These are phyloP conservation scores for Saussurea involucrata DNA, from an alignment of 129 eudicot genomes.

Conservation along the genomic window DNA sequence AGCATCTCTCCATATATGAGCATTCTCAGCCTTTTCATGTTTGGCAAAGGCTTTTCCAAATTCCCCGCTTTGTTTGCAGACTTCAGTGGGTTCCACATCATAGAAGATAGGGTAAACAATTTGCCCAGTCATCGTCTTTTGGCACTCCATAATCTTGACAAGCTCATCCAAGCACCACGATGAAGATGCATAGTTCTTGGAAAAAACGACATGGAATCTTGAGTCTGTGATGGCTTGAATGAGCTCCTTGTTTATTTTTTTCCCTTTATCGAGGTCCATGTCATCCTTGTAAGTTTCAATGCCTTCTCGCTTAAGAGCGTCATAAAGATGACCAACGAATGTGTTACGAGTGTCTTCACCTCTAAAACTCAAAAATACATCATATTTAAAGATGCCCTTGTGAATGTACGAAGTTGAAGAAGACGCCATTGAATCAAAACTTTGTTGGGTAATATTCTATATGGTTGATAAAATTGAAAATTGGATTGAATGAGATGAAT, in stretches of 20 bases:
- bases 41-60: conserved; percentile 7
- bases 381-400: background rate
- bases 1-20: background rate
- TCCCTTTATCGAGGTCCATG: background rate
- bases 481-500: too few relatives aligned
- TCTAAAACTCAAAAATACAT: background rate
- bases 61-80: conserved; percentile 14
- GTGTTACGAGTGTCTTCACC: background rate
- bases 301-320: background rate
- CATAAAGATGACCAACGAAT: background rate
- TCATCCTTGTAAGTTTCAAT: background rate
- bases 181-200: background rate
- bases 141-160: background rate
- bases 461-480: too few relatives aligned
- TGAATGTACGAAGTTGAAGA: background rate
- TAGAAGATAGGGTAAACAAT: background rate
- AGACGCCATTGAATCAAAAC: background rate
- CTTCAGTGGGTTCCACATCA: background rate
- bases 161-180: background rate
- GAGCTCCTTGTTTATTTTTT: too few relatives aligned
- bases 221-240: background rate
- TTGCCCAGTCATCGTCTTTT: background rate
- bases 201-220: background rate
- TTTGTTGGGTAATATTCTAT: background rate
- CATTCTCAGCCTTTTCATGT: background rate